Evolutionary conservation across 2,329 filamentous ascomycete genomes (phyloP), one percentile per base, ranked within the genome.

Genomic region (Colletotrichum limetticola): DNA sequence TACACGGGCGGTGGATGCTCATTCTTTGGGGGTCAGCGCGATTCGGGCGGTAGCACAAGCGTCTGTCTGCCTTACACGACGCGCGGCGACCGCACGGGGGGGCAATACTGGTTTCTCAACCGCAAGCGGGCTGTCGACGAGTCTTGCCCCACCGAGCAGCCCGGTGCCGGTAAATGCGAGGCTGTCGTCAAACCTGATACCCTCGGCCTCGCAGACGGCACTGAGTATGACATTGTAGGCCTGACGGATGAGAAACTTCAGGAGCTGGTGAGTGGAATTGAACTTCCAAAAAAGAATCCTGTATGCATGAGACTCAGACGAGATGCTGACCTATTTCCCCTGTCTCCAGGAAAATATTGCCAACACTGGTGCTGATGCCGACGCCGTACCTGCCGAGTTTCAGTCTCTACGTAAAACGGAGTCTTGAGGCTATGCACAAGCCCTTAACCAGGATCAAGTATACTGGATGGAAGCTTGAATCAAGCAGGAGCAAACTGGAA

Each of bases 361-460:
- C 32, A 35, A 42, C 7, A 46, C 52, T 5, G 66, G 66, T 19
- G 66, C 58, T 16, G 58, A 58, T 46, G 66, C 58, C 16, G 69
- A 69, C 65, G 59, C 65, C 24, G 66, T 68, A 12, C 69, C 69
- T 14, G 52, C 69, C 26, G 66, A 72, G 30, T 72, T 69, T 32
- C n/a, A 71, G 49, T 14, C 11, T 14, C 35, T 68, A 12, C 22
- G 49, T n/a, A 26, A 61, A 26, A 67, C 22, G 4, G 62, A 67
- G 32, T 56, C 24, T n/a, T 61, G 12, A 61, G 26, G 3, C n/a
- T n/a, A 32, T 14, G 24, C 14, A 22, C 30, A 32, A 32, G 30
- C 30, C 30, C 30, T 32, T 32, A 11, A 32, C 30, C 30, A 32
- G 30, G 30, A 32, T 9, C 30, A 32, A 3, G 30, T 32, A 32